Percentiles rank a stretch among this genome's conserved stretches.
These are phyloP conservation scores for Basidiobolus meristosporus DNA, from an alignment of 371 early-diverging fungal species.

Conservation along the genomic window DNA sequence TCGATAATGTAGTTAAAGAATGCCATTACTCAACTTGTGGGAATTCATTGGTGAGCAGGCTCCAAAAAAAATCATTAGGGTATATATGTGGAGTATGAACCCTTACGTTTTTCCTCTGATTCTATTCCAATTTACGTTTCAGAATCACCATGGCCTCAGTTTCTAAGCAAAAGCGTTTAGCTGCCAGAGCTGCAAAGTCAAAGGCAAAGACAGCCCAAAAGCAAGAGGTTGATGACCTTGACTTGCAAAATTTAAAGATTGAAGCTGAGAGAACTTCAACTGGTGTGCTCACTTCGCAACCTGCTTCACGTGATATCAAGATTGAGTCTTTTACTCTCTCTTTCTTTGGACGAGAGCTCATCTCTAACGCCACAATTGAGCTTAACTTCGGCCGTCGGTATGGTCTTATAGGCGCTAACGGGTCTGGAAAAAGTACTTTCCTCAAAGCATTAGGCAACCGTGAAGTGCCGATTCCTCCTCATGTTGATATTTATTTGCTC, in stretches of 20 bases:
- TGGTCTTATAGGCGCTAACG: slow-evolving; percentile 94
- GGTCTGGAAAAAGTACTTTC: slow-evolving; percentile 97
- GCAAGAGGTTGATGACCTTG: slow-evolving; percentile 10
- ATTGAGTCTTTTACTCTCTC: slow-evolving; percentile 86
- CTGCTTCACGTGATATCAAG: slow-evolving; percentile 87
- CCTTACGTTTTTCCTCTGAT: no score
- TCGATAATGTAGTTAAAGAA: no score
- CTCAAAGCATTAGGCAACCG: slow-evolving; percentile 81
- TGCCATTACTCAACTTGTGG: no score
- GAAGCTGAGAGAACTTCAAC: slow-evolving; percentile 50
- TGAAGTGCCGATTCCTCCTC: slow-evolving; percentile 90
- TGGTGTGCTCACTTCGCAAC: slow-evolving; percentile 87
- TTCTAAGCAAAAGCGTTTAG: slow-evolving; percentile 67
- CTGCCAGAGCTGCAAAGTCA: slow-evolving; percentile 46
- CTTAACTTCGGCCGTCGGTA: slow-evolving; percentile 95
- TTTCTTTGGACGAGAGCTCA: slow-evolving; percentile 81
- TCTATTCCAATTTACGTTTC: no score
- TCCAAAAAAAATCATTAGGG: no score
- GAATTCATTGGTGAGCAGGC: no score
- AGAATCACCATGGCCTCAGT: slow-evolving; percentile 23
- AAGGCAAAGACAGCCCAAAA: slow-evolving; percentile 10
- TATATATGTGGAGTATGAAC: no score
- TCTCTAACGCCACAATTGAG: slow-evolving; percentile 86
- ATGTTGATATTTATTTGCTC: slow-evolving; percentile 90
- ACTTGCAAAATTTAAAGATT: slow-evolving; percentile 3